Evolutionary conservation across 108 stramenopile species (phyloP), one percentile per base, ranked within the genome.

Genomic region (Epithemia pelagica): DNA sequence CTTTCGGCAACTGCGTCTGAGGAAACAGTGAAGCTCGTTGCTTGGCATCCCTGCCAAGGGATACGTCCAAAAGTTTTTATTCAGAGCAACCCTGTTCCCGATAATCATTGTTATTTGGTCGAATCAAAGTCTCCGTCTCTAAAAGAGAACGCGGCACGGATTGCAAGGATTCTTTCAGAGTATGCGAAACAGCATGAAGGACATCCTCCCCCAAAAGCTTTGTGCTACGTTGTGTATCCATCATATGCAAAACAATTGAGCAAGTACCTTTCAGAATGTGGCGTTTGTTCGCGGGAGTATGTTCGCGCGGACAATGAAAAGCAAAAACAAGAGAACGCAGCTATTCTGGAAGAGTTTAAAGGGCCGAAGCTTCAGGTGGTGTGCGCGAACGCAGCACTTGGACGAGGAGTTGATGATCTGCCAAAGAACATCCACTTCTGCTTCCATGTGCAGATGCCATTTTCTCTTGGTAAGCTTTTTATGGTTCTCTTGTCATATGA

Each of bases 401-500:
- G 58, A 32, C 26, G 67, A 15, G 67, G 67, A 22, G 29, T 67
- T 18, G 56, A 67, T 32, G n/a, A 46, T 15, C 37, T 46, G 5
- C 37, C 31, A 30, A 31, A 58, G 21, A 33, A 62, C 3, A 54
- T 69, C 23, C 61, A 33, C 19, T 69, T 62, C 28, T n/a, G 61
- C 28, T 62, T 69, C 51, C 69, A 69, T 54, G 25, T 46, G 24
- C 30, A 33, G 7, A 24, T 81, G 32, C 61, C 79, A 58, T 73
- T 76, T 58, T 75, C 62, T 46, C 28, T 83, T 8, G 37, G 37
- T 46, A 15, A 46, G 37, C 15, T n/a, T n/a, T n/a, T n/a, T n/a
- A n/a, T n/a, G 37, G 5, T 46, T 46, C 37, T 46, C 37, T 10
- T 15, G 15, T 10, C n/a, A n/a, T n/a, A n/a, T n/a, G n/a, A n/a